Percentiles rank a stretch among this genome's conserved stretches.
Evolutionary conservation across 2,329 filamentous ascomycete species (phyloP).

Genomic region (Aureobasidium subglaciale): DNA sequence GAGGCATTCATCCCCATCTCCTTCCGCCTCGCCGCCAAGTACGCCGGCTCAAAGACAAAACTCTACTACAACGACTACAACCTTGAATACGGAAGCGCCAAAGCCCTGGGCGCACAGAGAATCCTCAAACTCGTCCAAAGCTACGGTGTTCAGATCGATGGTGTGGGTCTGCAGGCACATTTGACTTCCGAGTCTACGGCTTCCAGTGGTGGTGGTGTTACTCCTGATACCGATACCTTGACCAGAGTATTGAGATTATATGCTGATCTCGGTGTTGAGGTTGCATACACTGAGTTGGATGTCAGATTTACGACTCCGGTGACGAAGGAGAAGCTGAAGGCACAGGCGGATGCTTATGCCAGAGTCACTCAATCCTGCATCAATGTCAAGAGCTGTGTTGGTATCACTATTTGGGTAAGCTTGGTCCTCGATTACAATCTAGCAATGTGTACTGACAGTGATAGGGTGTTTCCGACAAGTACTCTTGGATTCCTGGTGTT

Average conservation of each 20-base stretch:
- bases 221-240: conserved; percentile 26
- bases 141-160: conserved; percentile 29
- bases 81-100: conserved; percentile 23
- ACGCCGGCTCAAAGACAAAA: conserved; percentile 20
- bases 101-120: conserved; percentile 21
- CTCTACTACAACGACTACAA: conserved; percentile 28
- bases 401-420: conserved; percentile 45
- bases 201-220: conserved; percentile 17
- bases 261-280: conserved; percentile 46
- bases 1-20: conserved; percentile 24
- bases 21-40: conserved; percentile 22
- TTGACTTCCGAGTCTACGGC: conserved; percentile 37
- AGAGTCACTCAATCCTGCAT: conserved; percentile 31
- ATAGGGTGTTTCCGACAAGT: conserved; percentile 36
- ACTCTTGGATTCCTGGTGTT: conserved; percentile 34
- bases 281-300: conserved; percentile 59
- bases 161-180: conserved; percentile 47
- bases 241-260: conserved; percentile 44
- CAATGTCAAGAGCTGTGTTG: conserved; percentile 31
- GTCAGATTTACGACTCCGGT: conserved; percentile 37
- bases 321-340: conserved; percentile 21
- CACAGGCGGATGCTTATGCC: conserved; percentile 44
- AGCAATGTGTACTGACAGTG: conserved; percentile 14
- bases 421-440: too few relatives aligned
- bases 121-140: conserved; percentile 23